Evolutionary conservation across 2,329 filamentous ascomycete species (phyloP).

Genomic region (Phialophora expanda): DNA sequence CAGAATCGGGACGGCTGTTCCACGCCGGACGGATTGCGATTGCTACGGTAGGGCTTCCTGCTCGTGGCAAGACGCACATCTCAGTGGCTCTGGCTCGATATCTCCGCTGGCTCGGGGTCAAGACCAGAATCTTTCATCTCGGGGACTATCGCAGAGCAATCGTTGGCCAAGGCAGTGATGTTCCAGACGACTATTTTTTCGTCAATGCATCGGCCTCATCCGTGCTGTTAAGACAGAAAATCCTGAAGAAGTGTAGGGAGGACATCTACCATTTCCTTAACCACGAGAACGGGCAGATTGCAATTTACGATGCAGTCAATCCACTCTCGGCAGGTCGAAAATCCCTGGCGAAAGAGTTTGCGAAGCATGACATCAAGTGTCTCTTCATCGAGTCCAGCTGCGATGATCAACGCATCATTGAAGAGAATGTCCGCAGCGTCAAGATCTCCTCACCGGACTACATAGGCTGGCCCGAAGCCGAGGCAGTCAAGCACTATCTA

Average conservation of each 20-base stretch:
- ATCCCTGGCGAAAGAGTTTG: conserved; percentile 90
- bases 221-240: conserved; percentile 94
- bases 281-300: conserved; percentile 96
- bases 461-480: conserved; percentile 85
- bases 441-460: conserved; percentile 99
- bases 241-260: conserved; percentile 94
- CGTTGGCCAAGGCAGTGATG: conserved; percentile 78
- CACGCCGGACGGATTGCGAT: conserved; percentile 97
- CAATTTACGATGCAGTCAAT: conserved; percentile 98
- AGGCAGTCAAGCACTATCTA: conserved; percentile 90
- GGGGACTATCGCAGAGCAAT: conserved; percentile 95
- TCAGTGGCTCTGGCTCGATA: conserved; percentile 95
- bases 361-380: conserved; percentile 96
- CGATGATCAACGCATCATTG: conserved; percentile 88
- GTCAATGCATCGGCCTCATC: conserved; percentile 90
- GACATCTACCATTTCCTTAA: conserved; percentile 97
- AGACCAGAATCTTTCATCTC: conserved; percentile 95
- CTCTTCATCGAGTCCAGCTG: conserved; percentile 97
- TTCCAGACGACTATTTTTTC: conserved; percentile 98
- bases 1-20: conserved; percentile 94
- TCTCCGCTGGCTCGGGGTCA: conserved; percentile 94
- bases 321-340: conserved; percentile 80
- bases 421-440: conserved; percentile 94
- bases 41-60: conserved; percentile 92
- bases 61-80: conserved; percentile 95